Conservation (phyloP, 129 eudicot species). For the Saposhnikovia divaricata region DNA sequence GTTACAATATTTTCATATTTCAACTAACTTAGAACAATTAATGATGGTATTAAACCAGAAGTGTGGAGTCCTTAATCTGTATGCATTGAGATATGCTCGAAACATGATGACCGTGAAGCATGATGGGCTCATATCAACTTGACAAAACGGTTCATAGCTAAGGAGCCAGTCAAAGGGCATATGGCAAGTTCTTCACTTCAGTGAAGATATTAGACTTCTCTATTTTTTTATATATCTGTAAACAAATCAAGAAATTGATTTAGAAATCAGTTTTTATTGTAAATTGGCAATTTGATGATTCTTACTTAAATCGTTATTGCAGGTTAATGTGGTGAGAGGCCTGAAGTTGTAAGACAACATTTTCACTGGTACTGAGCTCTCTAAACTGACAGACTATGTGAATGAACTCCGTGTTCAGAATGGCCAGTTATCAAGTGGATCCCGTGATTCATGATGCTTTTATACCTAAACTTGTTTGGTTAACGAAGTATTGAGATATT, state of each 20-base stretch:
- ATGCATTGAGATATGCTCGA: no score
- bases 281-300: background rate
- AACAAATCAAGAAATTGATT: background rate
- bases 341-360: conserved; percentile 75
- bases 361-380: conserved; percentile 42
- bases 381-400: conserved; percentile 70
- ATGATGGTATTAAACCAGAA: no score
- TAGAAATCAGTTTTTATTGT: background rate
- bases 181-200: no score
- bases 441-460: conserved; percentile 87
- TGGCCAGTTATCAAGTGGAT: conserved; percentile 98
- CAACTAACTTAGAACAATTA: no score
- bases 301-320: conserved; percentile 14
- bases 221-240: background rate
- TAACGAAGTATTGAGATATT: conserved; percentile 74
- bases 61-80: no score
- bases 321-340: conserved; percentile 97
- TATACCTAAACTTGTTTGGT: conserved; percentile 63
- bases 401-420: conserved; percentile 80
- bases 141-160: no score
- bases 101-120: no score
- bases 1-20: no score
- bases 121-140: no score
- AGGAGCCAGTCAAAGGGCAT: no score
- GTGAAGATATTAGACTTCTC: no score